Evolutionary conservation across 768 basidiomycete species (phyloP), one percentile per base, ranked within the genome.

Genomic region (Suillus luteus): DNA sequence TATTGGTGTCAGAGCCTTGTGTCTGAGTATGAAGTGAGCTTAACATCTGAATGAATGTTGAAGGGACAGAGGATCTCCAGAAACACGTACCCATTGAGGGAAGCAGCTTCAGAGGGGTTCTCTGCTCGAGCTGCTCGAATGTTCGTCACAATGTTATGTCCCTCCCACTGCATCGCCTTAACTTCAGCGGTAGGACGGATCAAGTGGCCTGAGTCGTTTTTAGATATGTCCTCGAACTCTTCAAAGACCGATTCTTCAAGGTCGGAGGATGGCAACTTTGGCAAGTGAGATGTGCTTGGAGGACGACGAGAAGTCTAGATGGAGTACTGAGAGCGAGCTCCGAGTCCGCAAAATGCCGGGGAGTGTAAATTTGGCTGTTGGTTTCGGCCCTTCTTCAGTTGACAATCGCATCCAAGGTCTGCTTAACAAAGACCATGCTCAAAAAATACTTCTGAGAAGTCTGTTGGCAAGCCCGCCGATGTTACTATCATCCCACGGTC

Each of bases 1-100:
- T 63, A 87, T 81, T 40, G 87, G 87, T 9, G 86, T 88, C 67
- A 82, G 78, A 0, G 84, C 81, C 64, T 81, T 83, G 60, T 83
- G 79, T 52, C 85, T 88, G 62, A 24, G 51, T 41, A 51, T 27
- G 19, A 27, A 35, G 44, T 58, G 48, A 46, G 59, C 44, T 41
- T 35, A 51, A 19, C 38, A 35, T 40, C 14, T 22, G 41, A 17
- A 22, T 63, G 31, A 44, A 51, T 31, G 31, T 12, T 27, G 43
- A 59, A 44, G 6, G 52, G 51, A 9, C 10, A 40, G 57, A 7
- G 33, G 33, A 33, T 7, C 33, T 33, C 33, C 6, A 35, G 35
- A 4, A 48, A 35, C n/a, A 43, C 17, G 59, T 64, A 80, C 82
- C 81, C 80, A 59, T 76, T 67, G 10, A 81, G 70, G 60, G 80